Base-by-base conservation (phyloP, 495 filamentous ascomycete species). In the Daldinia bambusicola region DNA sequence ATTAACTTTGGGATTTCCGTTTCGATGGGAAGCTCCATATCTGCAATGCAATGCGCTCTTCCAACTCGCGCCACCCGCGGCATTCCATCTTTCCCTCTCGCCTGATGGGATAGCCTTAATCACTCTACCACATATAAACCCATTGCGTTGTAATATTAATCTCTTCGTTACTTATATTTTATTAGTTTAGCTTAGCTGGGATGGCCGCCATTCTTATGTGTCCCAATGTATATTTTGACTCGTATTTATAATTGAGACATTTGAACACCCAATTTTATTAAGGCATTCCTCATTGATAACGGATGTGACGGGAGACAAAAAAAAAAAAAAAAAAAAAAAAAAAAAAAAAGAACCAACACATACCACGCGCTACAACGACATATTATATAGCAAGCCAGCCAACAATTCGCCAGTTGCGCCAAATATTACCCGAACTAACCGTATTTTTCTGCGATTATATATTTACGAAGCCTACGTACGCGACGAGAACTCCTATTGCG, bases 271-370 rank as follows among this genome's bases (percentile, higher is more conserved):
- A 22, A 26, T 2, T 2, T 22, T 9, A 18, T 50, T 48, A 57
- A 48, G 38, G 6, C 30, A 5, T 4, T 68, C 40, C 55, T 69
- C 34, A 36, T 61, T 62, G 32, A 69, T 22, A 2, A 12, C 70
- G 70, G 70, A 72, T 72, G 56, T 59, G 65, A 69, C 70, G 70
- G 70, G 70, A 43, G 31, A 45, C 53, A 58, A 61, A 38, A 16
- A 5, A 56, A 6, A 48, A 5, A 30, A 50, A 38, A 26, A 3
- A 26, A 26, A 26, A 26, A 26, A 26, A 26, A 26, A 3, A 26
- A 26, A 26, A 3, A 26, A 26, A 26, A 26, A 1, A 26, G 26
- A 26, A 1, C 26, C 1, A 26, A 26, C 26, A 16, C 43, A 48
- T 6, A 22, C 43, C 20, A 61, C 62, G 62, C 62, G 37, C 32